A percentile compares a stretch with the other conserved stretches of the same genome.
These are phyloP conservation scores for Entonaema liquescens DNA, from an alignment of 495 filamentous ascomycete species.

Conservation along the genomic window DNA sequence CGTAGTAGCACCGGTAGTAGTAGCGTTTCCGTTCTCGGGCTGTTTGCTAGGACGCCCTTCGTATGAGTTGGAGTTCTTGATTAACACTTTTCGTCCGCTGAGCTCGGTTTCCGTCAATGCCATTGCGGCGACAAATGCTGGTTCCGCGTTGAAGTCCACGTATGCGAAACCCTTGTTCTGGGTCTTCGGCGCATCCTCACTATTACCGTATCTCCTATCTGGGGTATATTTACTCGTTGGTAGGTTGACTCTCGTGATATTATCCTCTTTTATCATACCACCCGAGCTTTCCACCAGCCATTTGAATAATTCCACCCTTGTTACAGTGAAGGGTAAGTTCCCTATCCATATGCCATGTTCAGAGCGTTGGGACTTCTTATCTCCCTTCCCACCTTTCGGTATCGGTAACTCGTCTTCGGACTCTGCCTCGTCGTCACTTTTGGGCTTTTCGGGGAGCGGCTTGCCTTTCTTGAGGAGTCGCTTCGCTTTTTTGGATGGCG, in stretches of 20 bases:
- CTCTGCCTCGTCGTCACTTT: conserved; percentile 54
- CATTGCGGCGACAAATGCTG: conserved; percentile 74
- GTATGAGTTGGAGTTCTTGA: conserved; percentile 89
- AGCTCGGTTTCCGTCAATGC: conserved; percentile 82
- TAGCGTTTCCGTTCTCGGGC: conserved; percentile 42
- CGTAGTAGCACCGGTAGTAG: conserved; percentile 56
- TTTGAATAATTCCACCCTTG: conserved; percentile 71
- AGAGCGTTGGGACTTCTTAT: conserved; percentile 69
- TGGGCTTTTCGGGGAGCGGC: conserved; percentile 52
- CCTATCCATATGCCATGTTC: conserved; percentile 94
- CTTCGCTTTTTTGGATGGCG: conserved; percentile 89
- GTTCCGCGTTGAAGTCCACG: conserved; percentile 81
- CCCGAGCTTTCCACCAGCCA: conserved; percentile 76
- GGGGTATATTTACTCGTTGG: conserved; percentile 59
- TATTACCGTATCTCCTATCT: conserved; percentile 50
- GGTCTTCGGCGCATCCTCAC: conserved; percentile 49
- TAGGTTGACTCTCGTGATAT: conserved; percentile 85
- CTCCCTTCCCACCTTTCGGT: conserved; percentile 45
- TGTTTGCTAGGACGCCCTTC: conserved; percentile 73
- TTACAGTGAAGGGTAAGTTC: conserved; percentile 85
- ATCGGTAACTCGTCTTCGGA: conserved; percentile 45
- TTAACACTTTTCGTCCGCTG: conserved; percentile 78
- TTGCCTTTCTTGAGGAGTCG: conserved; percentile 83
- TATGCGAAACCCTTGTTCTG: conserved; percentile 92
- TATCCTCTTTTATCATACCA: conserved; percentile 68